These are phyloP conservation scores for Trifolium pratense DNA, from an alignment of 306 rosid species.

Conservation along the genomic window DNA sequence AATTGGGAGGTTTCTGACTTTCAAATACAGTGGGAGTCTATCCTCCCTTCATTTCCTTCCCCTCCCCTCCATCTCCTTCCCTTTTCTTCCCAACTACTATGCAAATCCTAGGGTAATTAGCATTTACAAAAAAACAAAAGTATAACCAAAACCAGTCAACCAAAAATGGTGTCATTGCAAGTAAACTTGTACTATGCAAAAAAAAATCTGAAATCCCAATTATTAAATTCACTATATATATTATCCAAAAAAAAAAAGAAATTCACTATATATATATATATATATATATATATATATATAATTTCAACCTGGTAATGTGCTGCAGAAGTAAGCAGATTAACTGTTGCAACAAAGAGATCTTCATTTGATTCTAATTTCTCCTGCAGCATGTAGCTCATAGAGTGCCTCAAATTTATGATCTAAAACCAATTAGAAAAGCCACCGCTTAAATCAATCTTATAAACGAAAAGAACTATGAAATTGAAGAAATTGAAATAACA, in stretches of 20 bases:
- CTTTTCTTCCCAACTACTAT: background rate
- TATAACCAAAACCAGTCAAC: conserved; percentile 1
- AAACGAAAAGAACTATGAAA: conserved; percentile 22
- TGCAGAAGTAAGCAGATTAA: conserved; percentile 77
- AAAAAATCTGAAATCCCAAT: background rate
- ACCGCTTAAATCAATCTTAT: conserved; percentile 28
- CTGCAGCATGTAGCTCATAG: conserved; percentile 60
- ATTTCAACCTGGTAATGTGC: conserved; percentile 78
- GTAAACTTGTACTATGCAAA: conserved; percentile 28
- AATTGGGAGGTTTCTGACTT: background rate
- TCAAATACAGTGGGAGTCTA: background rate
- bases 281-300: background rate
- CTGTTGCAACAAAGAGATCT: conserved; percentile 77
- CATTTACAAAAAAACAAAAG: background rate
- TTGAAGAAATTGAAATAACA: conserved; percentile 37
- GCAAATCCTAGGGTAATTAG: background rate
- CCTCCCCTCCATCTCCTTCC: background rate
- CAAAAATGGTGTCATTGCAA: background rate
- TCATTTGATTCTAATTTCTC: conserved; percentile 69
- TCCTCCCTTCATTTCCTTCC: background rate
- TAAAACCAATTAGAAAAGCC: conserved; percentile 45
- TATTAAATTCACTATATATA: conserved; percentile 23
- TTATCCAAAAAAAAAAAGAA: too few relatives aligned
- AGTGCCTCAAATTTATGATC: conserved; percentile 69
- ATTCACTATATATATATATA: conserved; percentile 14